Evolutionary conservation across 2,329 filamentous ascomycete species (phyloP), one percentile per base, ranked within the genome.

Genomic region (Parasarocladium wereldwijsianum): DNA sequence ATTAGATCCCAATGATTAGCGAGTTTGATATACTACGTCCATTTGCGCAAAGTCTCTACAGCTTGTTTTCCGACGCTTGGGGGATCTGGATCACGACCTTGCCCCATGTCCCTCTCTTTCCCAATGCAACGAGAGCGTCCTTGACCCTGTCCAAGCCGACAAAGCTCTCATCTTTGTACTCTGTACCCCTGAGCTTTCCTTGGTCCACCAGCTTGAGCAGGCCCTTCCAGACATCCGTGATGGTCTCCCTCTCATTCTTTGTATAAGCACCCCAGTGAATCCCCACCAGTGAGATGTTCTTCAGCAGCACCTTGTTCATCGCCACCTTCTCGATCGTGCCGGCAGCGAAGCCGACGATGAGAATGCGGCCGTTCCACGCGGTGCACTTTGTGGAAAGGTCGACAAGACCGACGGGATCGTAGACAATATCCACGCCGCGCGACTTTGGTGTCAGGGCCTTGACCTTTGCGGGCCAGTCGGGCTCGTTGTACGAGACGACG

Each of bases 21-120:
- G n/a, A n/a, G n/a, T n/a, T n/a, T n/a, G n/a, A n/a, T n/a, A n/a
- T n/a, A n/a, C n/a, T n/a, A n/a, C n/a, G n/a, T n/a, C n/a, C n/a
- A n/a, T n/a, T n/a, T n/a, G n/a, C n/a, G n/a, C n/a, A n/a, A n/a
- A n/a, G n/a, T n/a, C n/a, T n/a, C 16, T 40, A 76, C 46, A 76
- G 41, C 50, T 67, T 71, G 43, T 63, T 70, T 38, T 63, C 59
- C 6, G 61, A 65, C 25, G 71, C 64, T 42, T 85, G 80, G 2
- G 78, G 75, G 24, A 96, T 63, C 55, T 83, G 83, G 13, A 94
- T 76, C 2, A 94, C 83, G 1, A 96, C 87, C 64, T 96, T 96
- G 0, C 87, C 87, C 87, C 87, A 96, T 2, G 85, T 93, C 29
- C 79, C 81, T 35, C 87, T 64, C 1, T 72, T 71, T 2, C 83